Percentiles rank a stretch among this genome's conserved stretches.
Conservation (phyloP, 2,329 filamentous ascomycete species). For the Beauveria sp. region DNA sequence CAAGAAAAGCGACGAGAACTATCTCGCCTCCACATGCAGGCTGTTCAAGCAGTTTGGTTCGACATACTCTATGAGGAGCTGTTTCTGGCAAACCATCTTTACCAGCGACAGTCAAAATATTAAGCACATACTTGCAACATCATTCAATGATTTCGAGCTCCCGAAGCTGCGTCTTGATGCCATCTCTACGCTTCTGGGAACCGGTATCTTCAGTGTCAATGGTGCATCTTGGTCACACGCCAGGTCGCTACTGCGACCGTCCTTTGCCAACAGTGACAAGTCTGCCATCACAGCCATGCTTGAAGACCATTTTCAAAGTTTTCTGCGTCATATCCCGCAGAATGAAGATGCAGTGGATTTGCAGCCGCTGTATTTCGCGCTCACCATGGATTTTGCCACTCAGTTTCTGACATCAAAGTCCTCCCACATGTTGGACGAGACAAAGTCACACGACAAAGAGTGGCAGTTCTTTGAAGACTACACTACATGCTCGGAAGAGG, state of each 20-base stretch:
- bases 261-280: conserved; percentile 27
- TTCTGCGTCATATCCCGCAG: conserved; percentile 28
- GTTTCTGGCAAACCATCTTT: conserved; percentile 26
- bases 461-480: conserved; percentile 29
- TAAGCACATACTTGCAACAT: conserved; percentile 45
- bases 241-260: conserved; percentile 27
- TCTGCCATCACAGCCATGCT: conserved; percentile 20
- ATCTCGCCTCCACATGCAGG: conserved; percentile 21
- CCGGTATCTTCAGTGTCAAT: conserved; percentile 42
- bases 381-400: conserved; percentile 48
- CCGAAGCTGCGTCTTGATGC: conserved; percentile 28
- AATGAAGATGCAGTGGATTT: conserved; percentile 36
- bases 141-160: conserved; percentile 42
- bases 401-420: conserved; percentile 51
- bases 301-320: conserved; percentile 27
- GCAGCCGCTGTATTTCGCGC: conserved; percentile 45
- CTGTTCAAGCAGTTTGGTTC: conserved; percentile 23
- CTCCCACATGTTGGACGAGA: conserved; percentile 14
- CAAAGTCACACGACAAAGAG: conserved; percentile 18
- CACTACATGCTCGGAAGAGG: conserved; percentile 23
- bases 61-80: conserved; percentile 26
- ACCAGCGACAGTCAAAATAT: conserved; percentile 44
- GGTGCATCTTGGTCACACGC: conserved; percentile 40
- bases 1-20: conserved; percentile 17
- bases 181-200: conserved; percentile 33